Evolutionary conservation across 768 basidiomycete species (phyloP), one percentile per base, ranked within the genome.

Genomic region (Kwoniella bestiolae): DNA sequence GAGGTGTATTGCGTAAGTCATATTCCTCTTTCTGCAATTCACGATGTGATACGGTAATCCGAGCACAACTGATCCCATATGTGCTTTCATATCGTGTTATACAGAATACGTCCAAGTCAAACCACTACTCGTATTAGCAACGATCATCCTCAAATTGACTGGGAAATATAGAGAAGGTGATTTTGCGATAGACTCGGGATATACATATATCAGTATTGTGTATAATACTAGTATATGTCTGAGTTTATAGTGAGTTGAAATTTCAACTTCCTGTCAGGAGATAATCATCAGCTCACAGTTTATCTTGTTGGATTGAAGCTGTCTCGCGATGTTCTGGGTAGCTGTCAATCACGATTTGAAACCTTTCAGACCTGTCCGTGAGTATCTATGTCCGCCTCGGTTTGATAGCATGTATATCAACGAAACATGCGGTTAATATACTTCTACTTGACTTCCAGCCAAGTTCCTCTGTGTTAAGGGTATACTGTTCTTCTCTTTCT

Each of bases 391-490:
- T n/a, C n/a, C n/a, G n/a, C n/a, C n/a, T n/a, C n/a, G n/a, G n/a
- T n/a, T n/a, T n/a, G n/a, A n/a, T n/a, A n/a, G n/a, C n/a, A n/a
- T n/a, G n/a, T n/a, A n/a, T n/a, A n/a, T n/a, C n/a, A n/a, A n/a
- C n/a, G n/a, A n/a, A n/a, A n/a, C n/a, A n/a, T n/a, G n/a, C n/a
- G n/a, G n/a, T n/a, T n/a, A n/a, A n/a, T n/a, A n/a, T n/a, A n/a
- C n/a, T n/a, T n/a, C n/a, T n/a, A n/a, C n/a, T n/a, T n/a, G n/a
- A n/a, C n/a, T n/a, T n/a, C 12, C 65, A 82, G 95, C 96, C 2
- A 99, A 99, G 81, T 99, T 99, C 82, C 88, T 98, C 28, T 99
- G 94, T 78, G 94, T 99, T 71, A 99, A 99, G 79, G 95, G 95
- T 49, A 93, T 99, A 71, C 85, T 99, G 23, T 97, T 97, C 85